These are phyloP conservation scores for Chaetomiaceae sp. DNA, from an alignment of 2,329 filamentous ascomycete species.

Conservation along the genomic window DNA sequence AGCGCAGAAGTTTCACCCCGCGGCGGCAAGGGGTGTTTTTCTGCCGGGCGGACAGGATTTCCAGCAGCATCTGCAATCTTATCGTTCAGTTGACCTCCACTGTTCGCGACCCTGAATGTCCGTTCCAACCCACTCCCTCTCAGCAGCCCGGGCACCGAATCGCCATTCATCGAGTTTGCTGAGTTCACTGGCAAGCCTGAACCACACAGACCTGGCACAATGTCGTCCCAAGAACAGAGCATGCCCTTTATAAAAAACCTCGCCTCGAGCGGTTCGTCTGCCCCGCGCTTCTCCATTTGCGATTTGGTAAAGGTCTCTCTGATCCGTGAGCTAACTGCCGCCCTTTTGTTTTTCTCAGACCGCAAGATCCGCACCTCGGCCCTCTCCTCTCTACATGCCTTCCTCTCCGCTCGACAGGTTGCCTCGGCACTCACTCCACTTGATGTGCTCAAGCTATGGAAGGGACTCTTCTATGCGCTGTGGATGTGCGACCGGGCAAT, in stretches of 20 bases:
- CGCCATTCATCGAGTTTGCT: neutral
- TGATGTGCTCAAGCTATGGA: constrained; percentile 87
- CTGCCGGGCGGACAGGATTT: constrained; percentile 30
- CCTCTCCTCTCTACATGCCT: constrained; percentile 70
- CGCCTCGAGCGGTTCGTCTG: constrained; percentile 69
- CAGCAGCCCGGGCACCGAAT: neutral
- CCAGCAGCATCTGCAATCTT: constrained; percentile 10
- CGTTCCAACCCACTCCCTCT: neutral
- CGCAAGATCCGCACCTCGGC: constrained; percentile 73
- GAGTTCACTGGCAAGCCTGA: no score
- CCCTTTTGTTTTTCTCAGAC: constrained; percentile 47
- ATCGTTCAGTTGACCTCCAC: constrained; percentile 2
- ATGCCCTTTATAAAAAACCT: constrained; percentile 79
- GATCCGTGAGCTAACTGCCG: constrained; percentile 3
- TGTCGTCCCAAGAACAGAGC: constrained; percentile 43
- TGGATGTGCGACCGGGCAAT: constrained; percentile 90
- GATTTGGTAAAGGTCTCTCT: no score
- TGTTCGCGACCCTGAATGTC: no score
- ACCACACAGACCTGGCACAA: constrained; percentile 28
- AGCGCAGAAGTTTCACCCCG: neutral
- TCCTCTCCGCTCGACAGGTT: constrained; percentile 59
- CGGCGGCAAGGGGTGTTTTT: constrained; percentile 15
- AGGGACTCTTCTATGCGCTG: constrained; percentile 86
- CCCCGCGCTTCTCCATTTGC: no score
- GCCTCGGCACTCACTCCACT: constrained; percentile 55